phyloP scores from a whole-genome alignment of 306 rosid species.

The Castanea crenata region DNA sequence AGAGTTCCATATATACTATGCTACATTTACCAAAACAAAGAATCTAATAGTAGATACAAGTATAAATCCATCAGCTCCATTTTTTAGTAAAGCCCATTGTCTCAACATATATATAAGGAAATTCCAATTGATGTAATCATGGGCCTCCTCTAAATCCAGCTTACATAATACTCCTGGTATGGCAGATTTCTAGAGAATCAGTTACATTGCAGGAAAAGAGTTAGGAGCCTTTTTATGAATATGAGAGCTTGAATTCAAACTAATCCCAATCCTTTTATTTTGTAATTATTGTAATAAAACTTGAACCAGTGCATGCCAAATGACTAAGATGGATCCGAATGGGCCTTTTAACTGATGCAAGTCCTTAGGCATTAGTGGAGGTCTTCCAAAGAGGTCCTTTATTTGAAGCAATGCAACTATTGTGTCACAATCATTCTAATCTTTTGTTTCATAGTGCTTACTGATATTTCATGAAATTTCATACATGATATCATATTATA shows the following conservation, averaged over 20 bases:
- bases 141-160: too few species aligned
- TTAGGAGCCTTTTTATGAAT: background rate
- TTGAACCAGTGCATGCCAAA: background rate
- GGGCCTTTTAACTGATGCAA: background rate
- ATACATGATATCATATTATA: background rate
- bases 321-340: background rate
- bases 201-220: background rate
- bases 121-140: too few species aligned
- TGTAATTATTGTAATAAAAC: background rate
- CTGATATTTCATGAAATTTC: background rate
- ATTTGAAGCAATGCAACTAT: background rate
- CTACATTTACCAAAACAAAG: background rate
- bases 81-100: background rate
- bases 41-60: too few species aligned
- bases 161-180: too few species aligned
- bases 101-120: too few species aligned
- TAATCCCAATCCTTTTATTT: too few species aligned
- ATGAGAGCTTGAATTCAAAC: background rate
- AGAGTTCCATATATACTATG: background rate
- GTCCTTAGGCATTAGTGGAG: background rate
- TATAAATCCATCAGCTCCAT: too few species aligned
- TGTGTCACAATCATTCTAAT: background rate
- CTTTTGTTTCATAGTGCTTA: background rate
- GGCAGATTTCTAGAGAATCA: too few species aligned
- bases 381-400: background rate